Evolutionary conservation across 78 protist genomes (phyloP).

Genomic region (Kipferlia bialata): DNA sequence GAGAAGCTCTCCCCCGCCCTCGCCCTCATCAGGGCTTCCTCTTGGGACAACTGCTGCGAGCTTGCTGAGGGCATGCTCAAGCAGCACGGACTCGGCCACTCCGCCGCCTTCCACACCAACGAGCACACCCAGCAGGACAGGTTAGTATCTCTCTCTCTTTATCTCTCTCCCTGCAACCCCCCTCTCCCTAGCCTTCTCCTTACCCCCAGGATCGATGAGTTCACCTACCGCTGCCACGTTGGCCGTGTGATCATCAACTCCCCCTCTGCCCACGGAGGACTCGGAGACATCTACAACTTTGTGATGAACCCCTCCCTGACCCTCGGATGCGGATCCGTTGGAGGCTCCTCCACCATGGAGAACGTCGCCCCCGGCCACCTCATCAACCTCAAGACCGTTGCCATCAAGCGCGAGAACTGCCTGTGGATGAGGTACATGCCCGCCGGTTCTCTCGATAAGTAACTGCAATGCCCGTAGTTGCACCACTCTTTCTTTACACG

Average conservation of each 20-base stretch:
- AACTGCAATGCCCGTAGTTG: too few relatives aligned
- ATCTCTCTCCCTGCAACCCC: too few relatives aligned
- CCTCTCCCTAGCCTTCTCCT: too few relatives aligned
- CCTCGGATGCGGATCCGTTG: conserved; percentile 27
- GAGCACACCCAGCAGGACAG: too few relatives aligned
- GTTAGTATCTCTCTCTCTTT: too few relatives aligned
- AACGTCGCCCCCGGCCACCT: conserved; percentile 24
- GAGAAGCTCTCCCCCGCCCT: conserved; percentile 39
- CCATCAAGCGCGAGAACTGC: conserved; percentile 29
- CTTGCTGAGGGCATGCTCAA: conserved; percentile 2
- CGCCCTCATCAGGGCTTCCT: conserved; percentile 1
- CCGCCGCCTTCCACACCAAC: conserved; percentile 19
- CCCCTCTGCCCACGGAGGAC: conserved; percentile 37
- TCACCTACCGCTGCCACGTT: not conserved
- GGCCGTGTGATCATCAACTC: conserved; percentile 32
- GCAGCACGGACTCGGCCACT: conserved; percentile 27
- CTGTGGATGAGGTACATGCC: too few relatives aligned
- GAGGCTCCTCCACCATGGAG: conserved; percentile 20
- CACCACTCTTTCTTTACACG: too few relatives aligned
- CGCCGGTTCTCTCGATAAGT: too few relatives aligned
- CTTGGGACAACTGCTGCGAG: conserved; percentile 5
- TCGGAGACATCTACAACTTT: conserved; percentile 38
- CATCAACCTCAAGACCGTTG: conserved; percentile 36
- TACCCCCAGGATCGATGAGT: not conserved
- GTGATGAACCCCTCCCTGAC: conserved; percentile 25